Evolutionary conservation across 192 early-diverging fungal species (phyloP).

Genomic region (Pilaira anomala): DNA sequence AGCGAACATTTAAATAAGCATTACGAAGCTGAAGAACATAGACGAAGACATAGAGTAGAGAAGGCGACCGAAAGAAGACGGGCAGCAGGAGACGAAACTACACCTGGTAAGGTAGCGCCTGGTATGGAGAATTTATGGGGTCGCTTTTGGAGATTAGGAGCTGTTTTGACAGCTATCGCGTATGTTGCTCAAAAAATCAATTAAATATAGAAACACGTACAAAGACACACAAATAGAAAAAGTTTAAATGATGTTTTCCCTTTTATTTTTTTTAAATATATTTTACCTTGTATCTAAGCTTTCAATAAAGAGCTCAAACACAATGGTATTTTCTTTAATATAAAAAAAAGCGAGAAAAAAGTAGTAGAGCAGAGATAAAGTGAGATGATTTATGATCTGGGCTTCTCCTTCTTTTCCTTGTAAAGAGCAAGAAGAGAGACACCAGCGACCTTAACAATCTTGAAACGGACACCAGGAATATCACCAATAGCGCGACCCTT

Average conservation of each 20-base stretch:
- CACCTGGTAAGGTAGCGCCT: not conserved
- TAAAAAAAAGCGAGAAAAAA: no score
- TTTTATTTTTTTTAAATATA: not conserved
- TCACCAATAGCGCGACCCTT: slow-evolving; percentile 98
- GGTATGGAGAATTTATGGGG: slow-evolving; percentile 11
- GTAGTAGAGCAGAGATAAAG: not conserved
- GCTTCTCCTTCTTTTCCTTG: slow-evolving; percentile 99
- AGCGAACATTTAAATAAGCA: slow-evolving; percentile 26
- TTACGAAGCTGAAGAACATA: slow-evolving; percentile 34
- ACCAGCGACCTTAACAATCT: slow-evolving; percentile 99
- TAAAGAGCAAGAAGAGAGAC: slow-evolving; percentile 98
- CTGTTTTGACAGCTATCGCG: slow-evolving; percentile 8
- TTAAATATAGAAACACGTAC: not conserved
- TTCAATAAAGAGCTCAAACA: not conserved
- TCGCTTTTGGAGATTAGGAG: slow-evolving; percentile 7
- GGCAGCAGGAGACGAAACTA: slow-evolving; percentile 10
- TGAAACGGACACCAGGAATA: slow-evolving; percentile 99
- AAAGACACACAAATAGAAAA: no score
- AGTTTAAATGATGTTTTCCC: not conserved
- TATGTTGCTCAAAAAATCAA: slow-evolving; percentile 5
- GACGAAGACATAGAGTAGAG: slow-evolving; percentile 19
- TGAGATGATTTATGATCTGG: slow-evolving; percentile 69
- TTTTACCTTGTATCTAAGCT: not conserved
- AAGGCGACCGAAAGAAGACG: slow-evolving; percentile 18
- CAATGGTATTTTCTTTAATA: not conserved